phyloP scores from a whole-genome alignment of 441 rosid genomes.

The Erodium trifolium region DNA sequence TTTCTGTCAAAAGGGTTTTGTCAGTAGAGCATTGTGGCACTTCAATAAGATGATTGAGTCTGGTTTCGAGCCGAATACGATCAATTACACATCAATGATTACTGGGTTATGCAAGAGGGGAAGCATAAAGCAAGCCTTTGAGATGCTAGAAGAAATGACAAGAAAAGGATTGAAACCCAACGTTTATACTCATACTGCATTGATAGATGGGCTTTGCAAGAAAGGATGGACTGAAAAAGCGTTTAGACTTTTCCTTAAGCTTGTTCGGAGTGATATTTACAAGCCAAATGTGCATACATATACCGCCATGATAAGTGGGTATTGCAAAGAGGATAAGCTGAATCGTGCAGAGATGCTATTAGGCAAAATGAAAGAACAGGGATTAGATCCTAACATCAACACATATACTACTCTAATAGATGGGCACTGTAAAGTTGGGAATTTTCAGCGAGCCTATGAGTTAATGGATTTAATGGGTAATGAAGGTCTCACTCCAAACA shows the following conservation, averaged over 20 bases:
- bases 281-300: constrained; percentile 74
- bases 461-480: constrained; percentile 59
- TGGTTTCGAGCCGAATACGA: constrained; percentile 69
- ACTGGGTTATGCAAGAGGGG: constrained; percentile 74
- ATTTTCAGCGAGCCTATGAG: constrained; percentile 57
- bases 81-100: constrained; percentile 70
- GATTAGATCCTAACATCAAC: constrained; percentile 53
- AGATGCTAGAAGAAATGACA: constrained; percentile 79
- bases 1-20: constrained; percentile 53
- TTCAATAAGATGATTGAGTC: constrained; percentile 50
- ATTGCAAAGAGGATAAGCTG: constrained; percentile 70
- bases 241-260: constrained; percentile 76
- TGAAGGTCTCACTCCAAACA: constrained; percentile 55
- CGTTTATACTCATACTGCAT: constrained; percentile 69
- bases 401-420: constrained; percentile 63
- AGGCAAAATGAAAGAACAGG: constrained; percentile 75
- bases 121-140: constrained; percentile 77
- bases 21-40: constrained; percentile 51
- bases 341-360: constrained; percentile 84
- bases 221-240: constrained; percentile 94
- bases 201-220: constrained; percentile 84
- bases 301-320: constrained; percentile 76
- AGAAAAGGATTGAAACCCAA: constrained; percentile 73
- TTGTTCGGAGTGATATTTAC: constrained; percentile 66
- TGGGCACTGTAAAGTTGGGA: constrained; percentile 69